Evolutionary conservation across 2,329 filamentous ascomycete species (phyloP).

Genomic region (Fusarium clavum): DNA sequence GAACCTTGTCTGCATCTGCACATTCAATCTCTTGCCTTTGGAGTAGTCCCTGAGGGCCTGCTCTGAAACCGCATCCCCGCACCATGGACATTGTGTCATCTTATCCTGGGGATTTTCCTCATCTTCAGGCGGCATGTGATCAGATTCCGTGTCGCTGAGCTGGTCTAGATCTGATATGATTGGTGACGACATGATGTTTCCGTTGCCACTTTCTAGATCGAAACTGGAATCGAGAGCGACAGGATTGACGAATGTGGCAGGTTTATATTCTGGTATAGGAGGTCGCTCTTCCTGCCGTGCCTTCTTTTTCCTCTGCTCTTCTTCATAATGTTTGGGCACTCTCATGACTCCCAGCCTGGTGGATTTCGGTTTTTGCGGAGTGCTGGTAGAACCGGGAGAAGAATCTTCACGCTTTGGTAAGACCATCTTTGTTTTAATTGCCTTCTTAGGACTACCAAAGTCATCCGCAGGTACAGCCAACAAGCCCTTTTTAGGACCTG

Average conservation of each 20-base stretch:
- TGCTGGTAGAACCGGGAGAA: conserved; percentile 19
- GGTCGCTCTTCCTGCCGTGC: neutral
- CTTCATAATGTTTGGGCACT: neutral
- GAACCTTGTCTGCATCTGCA: conserved; percentile 71
- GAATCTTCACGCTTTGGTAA: conserved; percentile 14
- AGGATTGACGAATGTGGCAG: conserved; percentile 23
- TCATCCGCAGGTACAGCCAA: conserved; percentile 16
- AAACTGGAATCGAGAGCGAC: conserved; percentile 15
- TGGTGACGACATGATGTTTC: conserved; percentile 10
- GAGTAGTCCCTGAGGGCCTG: conserved; percentile 66
- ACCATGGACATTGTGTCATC: conserved; percentile 71
- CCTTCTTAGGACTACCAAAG: conserved; percentile 28
- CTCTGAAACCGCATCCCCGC: conserved; percentile 68
- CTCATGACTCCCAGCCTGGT: neutral
- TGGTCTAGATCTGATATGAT: conserved; percentile 35
- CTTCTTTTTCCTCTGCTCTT: neutral
- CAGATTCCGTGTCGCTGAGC: conserved; percentile 13
- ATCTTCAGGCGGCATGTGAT: conserved; percentile 10
- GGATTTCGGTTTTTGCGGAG: conserved; percentile 21
- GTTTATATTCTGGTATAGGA: conserved; percentile 5
- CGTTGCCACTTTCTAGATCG: neutral
- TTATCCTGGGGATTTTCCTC: conserved; percentile 5
- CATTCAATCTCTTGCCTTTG: conserved; percentile 60
- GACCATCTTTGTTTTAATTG: conserved; percentile 1
- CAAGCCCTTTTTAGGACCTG: neutral